Evolutionary conservation across 2,329 filamentous ascomycete genomes (phyloP).

Genomic region (Penicillium concentricum): DNA sequence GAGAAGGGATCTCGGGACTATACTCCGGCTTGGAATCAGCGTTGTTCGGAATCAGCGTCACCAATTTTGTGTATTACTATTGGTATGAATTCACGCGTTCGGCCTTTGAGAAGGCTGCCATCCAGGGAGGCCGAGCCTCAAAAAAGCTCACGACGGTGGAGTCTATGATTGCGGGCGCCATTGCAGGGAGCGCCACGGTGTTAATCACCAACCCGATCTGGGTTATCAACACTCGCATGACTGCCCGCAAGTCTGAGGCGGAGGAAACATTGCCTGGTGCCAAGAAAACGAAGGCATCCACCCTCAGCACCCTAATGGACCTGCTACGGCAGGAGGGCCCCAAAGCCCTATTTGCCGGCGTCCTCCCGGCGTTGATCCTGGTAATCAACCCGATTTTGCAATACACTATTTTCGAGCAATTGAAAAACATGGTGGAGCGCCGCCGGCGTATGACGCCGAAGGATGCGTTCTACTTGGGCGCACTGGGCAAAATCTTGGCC

Average conservation of each 20-base stretch:
- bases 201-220: constrained; percentile 98
- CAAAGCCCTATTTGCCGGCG: constrained; percentile 82
- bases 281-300: constrained; percentile 62
- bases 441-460: constrained; percentile 74
- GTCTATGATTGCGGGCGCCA: constrained; percentile 90
- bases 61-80: constrained; percentile 99
- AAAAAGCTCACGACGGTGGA: constrained; percentile 88
- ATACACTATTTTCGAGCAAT: constrained; percentile 97
- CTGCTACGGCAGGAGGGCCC: constrained; percentile 83
- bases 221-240: constrained; percentile 99
- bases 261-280: constrained; percentile 42
- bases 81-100: constrained; percentile 97
- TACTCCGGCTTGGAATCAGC: constrained; percentile 93
- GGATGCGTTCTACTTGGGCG: constrained; percentile 87
- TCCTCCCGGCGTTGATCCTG: constrained; percentile 86
- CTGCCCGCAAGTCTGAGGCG: constrained; percentile 70
- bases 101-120: constrained; percentile 74
- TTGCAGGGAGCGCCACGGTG: constrained; percentile 91
- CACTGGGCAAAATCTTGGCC: constrained; percentile 89
- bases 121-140: constrained; percentile 68
- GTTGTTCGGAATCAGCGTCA: constrained; percentile 95
- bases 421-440: constrained; percentile 88
- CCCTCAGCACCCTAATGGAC: constrained; percentile 75
- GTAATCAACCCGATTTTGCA: constrained; percentile 98
- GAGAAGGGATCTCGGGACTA: constrained; percentile 83